Conservation (phyloP, 2,329 filamentous ascomycete species). For the Colletotrichum nymphaeae region DNA sequence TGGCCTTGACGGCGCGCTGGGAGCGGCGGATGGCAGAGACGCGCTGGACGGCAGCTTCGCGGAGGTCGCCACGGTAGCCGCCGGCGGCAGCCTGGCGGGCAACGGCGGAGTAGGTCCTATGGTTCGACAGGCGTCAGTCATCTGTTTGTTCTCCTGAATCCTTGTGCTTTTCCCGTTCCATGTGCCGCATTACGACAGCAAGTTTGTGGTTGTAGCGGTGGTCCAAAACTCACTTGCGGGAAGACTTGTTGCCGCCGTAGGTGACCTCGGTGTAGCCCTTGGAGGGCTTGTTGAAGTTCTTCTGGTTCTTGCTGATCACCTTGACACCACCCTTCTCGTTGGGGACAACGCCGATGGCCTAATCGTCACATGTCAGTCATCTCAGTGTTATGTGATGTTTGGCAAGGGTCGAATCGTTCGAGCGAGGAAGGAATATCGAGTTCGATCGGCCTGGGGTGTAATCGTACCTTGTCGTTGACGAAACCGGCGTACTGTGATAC, state of each 20-base stretch:
- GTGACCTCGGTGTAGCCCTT: conserved; percentile 72
- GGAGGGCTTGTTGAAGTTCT: conserved; percentile 78
- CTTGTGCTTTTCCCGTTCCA: background rate
- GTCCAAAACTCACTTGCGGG: conserved; percentile 75
- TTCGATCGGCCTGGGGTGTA: background rate
- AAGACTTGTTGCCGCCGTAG: conserved; percentile 76
- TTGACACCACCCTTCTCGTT: conserved; percentile 83
- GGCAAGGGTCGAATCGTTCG: conserved; percentile 31
- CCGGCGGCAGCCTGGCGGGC: conserved; percentile 85
- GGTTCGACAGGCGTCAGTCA: conserved; percentile 20
- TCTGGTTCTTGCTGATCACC: conserved; percentile 86
- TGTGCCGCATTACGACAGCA: background rate
- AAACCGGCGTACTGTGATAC: conserved; percentile 83
- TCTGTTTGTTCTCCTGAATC: background rate
- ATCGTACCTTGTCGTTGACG: conserved; percentile 87
- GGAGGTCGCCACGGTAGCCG: conserved; percentile 86
- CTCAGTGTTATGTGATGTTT: background rate
- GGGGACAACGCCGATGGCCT: conserved; percentile 86
- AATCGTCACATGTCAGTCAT: conserved; percentile 37
- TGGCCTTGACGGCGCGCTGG: conserved; percentile 82
- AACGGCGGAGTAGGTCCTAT: conserved; percentile 88
- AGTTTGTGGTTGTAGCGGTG: background rate
- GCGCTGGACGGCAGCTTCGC: conserved; percentile 83
- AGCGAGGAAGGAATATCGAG: background rate
- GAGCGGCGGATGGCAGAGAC: conserved; percentile 86